Conservation (phyloP, 371 early-diverging fungal genomes). For the Batkoa obscura region DNA sequence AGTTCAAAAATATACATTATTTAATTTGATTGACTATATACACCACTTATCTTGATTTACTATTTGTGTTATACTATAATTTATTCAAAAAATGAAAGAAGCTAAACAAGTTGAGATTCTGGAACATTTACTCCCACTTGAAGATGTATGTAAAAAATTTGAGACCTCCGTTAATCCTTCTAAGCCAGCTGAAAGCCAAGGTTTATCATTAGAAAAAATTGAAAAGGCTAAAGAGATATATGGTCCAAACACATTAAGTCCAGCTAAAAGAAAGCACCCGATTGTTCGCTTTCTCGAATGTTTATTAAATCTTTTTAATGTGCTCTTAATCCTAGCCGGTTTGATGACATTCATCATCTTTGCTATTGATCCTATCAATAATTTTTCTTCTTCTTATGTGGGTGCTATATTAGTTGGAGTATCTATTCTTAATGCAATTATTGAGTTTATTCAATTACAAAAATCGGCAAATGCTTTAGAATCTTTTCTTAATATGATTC, state of each 20-base stretch:
- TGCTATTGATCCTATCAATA: conserved; percentile 41
- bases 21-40: no score
- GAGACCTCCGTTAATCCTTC: conserved; percentile 24
- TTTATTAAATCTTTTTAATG: conserved; percentile 59
- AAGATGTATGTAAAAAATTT: conserved; percentile 40
- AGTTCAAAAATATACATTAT: no score
- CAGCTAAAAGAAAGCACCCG: conserved; percentile 59
- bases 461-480: conserved; percentile 70
- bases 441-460: conserved; percentile 80
- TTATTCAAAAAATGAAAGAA: no score
- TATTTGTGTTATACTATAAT: no score
- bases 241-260: conserved; percentile 70
- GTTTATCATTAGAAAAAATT: conserved; percentile 32
- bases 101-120: no score
- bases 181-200: conserved; percentile 42
- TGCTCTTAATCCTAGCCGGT: conserved; percentile 68
- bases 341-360: conserved; percentile 53
- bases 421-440: conserved; percentile 69
- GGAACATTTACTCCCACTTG: conserved; percentile 57
- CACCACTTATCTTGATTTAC: no score
- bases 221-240: conserved; percentile 10
- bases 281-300: conserved; percentile 49
- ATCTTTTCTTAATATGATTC: conserved; percentile 77
- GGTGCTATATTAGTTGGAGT: conserved; percentile 75
- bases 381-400: conserved; percentile 53